phyloP scores from a whole-genome alignment of 345 rosid species.

The Eucalyptus microcorys region DNA sequence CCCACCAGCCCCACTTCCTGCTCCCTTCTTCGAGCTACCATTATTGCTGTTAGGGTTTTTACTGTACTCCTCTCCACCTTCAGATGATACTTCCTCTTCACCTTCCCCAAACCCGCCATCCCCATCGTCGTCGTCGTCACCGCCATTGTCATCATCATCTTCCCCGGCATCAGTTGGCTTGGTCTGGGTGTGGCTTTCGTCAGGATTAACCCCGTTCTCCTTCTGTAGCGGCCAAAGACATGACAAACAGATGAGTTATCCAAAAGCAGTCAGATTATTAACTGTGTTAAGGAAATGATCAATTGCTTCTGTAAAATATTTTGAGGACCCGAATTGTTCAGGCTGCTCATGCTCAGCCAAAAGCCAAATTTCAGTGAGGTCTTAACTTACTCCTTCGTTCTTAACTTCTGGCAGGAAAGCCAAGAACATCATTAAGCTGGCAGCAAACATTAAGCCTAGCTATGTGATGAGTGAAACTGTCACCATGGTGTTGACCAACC shows the following conservation, averaged over 20 bases:
- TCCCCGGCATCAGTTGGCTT: slow-evolving; percentile 54
- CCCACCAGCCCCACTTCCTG: slow-evolving; percentile 20
- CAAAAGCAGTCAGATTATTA: neutral
- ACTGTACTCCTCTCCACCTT: slow-evolving; percentile 28
- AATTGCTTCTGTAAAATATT: neutral
- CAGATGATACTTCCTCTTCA: slow-evolving; percentile 48
- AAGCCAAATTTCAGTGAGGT: neutral
- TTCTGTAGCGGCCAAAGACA: neutral
- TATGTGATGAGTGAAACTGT: neutral
- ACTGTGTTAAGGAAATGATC: neutral
- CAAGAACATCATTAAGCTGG: neutral
- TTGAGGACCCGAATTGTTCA: neutral
- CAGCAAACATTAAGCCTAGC: neutral
- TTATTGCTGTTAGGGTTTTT: slow-evolving; percentile 23
- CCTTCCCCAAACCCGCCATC: slow-evolving; percentile 40
- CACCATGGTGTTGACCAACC: neutral
- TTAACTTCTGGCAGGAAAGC: neutral
- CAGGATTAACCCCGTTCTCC: slow-evolving; percentile 11
- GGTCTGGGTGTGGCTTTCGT: neutral
- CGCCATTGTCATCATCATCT: slow-evolving; percentile 16
- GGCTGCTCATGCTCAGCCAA: neutral
- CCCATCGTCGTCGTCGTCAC: slow-evolving; percentile 13
- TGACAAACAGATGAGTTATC: neutral
- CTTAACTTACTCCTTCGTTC: neutral
- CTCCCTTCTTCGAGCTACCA: slow-evolving; percentile 32